Evolutionary conservation across 2,329 filamentous ascomycete species (phyloP).

Genomic region (Tolypocladium tropicale): DNA sequence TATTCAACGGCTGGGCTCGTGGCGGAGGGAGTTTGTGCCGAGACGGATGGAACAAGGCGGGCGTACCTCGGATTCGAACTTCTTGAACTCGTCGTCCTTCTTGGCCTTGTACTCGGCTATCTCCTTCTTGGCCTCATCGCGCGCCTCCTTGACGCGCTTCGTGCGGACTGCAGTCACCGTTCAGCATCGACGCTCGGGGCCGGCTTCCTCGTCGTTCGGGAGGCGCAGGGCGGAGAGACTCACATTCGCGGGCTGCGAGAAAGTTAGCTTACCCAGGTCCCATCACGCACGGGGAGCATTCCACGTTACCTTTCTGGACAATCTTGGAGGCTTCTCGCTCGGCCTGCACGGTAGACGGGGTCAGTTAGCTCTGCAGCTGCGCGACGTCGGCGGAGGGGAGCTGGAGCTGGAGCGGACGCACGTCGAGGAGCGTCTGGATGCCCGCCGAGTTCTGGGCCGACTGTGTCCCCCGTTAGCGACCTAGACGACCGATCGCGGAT

Average conservation of each 20-base stretch:
- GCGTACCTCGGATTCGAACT: slow-evolving; percentile 66
- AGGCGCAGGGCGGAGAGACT: slow-evolving; percentile 17
- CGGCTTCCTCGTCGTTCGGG: neutral
- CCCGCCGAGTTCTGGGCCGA: slow-evolving; percentile 97
- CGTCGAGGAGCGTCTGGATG: slow-evolving; percentile 97
- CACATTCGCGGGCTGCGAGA: slow-evolving; percentile 78
- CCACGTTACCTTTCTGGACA: slow-evolving; percentile 72
- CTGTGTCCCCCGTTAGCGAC: slow-evolving; percentile 33
- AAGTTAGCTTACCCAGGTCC: slow-evolving; percentile 2
- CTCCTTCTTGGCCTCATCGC: slow-evolving; percentile 94
- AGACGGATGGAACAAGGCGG: neutral
- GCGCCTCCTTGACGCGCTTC: slow-evolving; percentile 93
- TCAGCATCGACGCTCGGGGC: slow-evolving; percentile 1
- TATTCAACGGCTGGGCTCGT: neutral
- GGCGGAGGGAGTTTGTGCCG: neutral
- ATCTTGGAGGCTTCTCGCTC: slow-evolving; percentile 99
- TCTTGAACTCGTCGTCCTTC: slow-evolving; percentile 93
- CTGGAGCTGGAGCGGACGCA: slow-evolving; percentile 31
- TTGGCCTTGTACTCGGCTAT: slow-evolving; percentile 83
- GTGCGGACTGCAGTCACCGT: slow-evolving; percentile 49
- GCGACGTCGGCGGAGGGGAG: neutral
- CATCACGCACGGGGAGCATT: neutral
- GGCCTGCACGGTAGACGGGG: slow-evolving; percentile 51
- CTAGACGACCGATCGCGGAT: neutral
- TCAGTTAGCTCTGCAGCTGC: slow-evolving; percentile 2